Evolutionary conservation across 257 asterid genomes (phyloP).

Genomic region (Verbena officinalis): DNA sequence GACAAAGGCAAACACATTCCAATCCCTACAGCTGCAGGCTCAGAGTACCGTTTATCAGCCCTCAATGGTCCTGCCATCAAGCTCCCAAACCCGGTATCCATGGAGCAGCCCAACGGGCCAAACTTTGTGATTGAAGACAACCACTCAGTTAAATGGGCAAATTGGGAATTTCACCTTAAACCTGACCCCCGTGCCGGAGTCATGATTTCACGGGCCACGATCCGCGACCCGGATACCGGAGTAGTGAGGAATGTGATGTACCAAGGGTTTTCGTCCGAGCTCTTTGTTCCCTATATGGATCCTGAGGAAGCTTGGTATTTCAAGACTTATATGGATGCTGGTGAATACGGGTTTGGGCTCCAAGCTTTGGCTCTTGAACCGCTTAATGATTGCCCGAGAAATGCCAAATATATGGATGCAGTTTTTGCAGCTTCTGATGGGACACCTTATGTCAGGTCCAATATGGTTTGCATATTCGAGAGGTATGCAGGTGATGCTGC

Average conservation of each 20-base stretch:
- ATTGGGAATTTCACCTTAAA: slow-evolving; percentile 92
- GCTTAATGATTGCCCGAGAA: slow-evolving; percentile 78
- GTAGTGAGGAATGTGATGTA: slow-evolving; percentile 77
- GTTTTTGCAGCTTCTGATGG: slow-evolving; percentile 72
- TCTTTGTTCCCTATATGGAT: slow-evolving; percentile 93
- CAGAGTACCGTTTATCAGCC: slow-evolving; percentile 51
- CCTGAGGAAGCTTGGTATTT: slow-evolving; percentile 81
- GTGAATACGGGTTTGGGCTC: slow-evolving; percentile 78
- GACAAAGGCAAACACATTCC: slow-evolving; percentile 71
- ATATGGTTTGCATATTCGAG: slow-evolving; percentile 74
- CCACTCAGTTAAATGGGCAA: slow-evolving; percentile 88
- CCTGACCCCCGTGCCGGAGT: slow-evolving; percentile 95
- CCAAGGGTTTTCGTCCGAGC: slow-evolving; percentile 80
- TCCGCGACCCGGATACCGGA: slow-evolving; percentile 68
- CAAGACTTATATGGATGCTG: slow-evolving; percentile 84
- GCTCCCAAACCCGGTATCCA: slow-evolving; percentile 59
- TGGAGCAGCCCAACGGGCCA: slow-evolving; percentile 97
- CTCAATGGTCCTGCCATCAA: slow-evolving; percentile 40
- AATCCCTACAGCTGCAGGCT: slow-evolving; percentile 54
- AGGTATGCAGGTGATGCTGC: slow-evolving; percentile 68
- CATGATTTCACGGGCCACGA: slow-evolving; percentile 63
- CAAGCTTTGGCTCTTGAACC: slow-evolving; percentile 69
- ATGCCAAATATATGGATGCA: slow-evolving; percentile 68
- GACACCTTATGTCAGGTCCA: slow-evolving; percentile 53
- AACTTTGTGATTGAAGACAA: slow-evolving; percentile 69